Base-by-base conservation (phyloP, 352 stramenopile species). In the Elongisporangium prolatum region DNA sequence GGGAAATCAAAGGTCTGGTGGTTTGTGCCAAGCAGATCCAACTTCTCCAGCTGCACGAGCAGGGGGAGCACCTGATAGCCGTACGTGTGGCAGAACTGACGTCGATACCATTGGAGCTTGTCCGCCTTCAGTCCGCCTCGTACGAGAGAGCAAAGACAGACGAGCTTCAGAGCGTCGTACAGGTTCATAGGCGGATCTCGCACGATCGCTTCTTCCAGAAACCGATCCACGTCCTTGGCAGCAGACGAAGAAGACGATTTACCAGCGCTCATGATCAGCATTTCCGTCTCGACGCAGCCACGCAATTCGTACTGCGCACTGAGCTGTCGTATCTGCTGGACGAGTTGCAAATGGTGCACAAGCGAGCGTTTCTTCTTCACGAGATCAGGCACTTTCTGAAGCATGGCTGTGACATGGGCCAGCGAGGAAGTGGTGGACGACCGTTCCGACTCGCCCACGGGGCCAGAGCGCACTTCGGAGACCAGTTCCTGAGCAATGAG, bases 31-130 rank as follows among this genome's bases (percentile, higher is more conserved):
- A 91, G 69, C 28, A 89, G 56, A 51, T 88, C 77, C 57, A 91
- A 73, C 61, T 87, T 88, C 54, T 91, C 79, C 3, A 93, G 66
- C 55, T 86, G 83, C 21, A 89, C 64, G 18, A 94, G 69, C 21
- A 90, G 56, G 7, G 83, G 78, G 14, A 93, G 57, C 11, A 91
- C 61, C 9, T 86, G 64, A 52, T 92, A 74, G 14, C 86, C 86
- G 55, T 93, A 93, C n/a, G 77, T 89, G 52, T 96, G 83, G 48
- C 84, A 92, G 16, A 96, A 68, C 50, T 93, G 83, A 38, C 82
- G 72, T 14, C 82, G 77, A 60, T 88, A 88, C 77, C 75, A 88
- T 17, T 71, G 64, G 9, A 95, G 60, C 3, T 62, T 70, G 24
- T 86, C 76, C 4, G 63, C 64, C 22, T 88, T 86, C 21, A 91